phyloP scores from a whole-genome alignment of 2,329 filamentous ascomycete species.

The Aureobasidium lini region DNA sequence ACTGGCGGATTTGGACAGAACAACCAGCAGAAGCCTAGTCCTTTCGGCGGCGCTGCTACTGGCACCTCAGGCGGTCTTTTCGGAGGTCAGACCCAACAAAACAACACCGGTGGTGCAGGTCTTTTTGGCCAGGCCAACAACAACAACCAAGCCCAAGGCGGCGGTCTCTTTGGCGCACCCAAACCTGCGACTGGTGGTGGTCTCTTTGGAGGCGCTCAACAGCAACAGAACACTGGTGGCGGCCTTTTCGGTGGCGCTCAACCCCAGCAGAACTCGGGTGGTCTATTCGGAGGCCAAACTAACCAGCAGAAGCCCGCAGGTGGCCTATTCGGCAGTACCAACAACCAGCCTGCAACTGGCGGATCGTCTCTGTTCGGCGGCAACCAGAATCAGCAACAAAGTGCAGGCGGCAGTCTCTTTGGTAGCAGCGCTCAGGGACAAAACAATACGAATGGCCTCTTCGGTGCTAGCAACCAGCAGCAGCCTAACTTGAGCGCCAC shows the following conservation, averaged over 20 bases:
- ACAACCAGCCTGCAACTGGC: constrained; percentile 15
- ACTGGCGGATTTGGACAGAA: constrained; percentile 15
- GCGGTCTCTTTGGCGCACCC: constrained; percentile 28
- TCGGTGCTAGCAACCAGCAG: constrained; percentile 47
- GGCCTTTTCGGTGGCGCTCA: constrained; percentile 31
- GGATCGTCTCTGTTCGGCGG: constrained; percentile 27
- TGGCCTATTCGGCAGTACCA: constrained; percentile 12
- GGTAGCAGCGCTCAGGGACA: constrained; percentile 35
- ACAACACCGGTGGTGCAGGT: constrained; percentile 15
- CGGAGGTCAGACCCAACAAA: constrained; percentile 18
- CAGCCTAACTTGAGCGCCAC: constrained; percentile 62
- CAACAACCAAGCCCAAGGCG: constrained; percentile 23
- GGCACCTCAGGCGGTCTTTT: background rate
- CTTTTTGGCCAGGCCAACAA: constrained; percentile 18
- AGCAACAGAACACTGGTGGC: constrained; percentile 24
- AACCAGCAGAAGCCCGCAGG: constrained; percentile 33
- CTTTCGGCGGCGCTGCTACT: constrained; percentile 20
- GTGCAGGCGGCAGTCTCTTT: constrained; percentile 32
- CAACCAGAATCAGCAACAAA: constrained; percentile 27
- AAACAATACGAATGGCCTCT: constrained; percentile 41
- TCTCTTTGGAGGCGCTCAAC: constrained; percentile 28
- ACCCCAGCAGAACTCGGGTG: constrained; percentile 42
- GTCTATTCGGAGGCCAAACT: constrained; percentile 38
- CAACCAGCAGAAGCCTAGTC: constrained; percentile 19
- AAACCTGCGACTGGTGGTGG: constrained; percentile 26